These are phyloP conservation scores for Zymoseptoria pseudotritici DNA, from an alignment of 2,329 filamentous ascomycete species.

Conservation along the genomic window DNA sequence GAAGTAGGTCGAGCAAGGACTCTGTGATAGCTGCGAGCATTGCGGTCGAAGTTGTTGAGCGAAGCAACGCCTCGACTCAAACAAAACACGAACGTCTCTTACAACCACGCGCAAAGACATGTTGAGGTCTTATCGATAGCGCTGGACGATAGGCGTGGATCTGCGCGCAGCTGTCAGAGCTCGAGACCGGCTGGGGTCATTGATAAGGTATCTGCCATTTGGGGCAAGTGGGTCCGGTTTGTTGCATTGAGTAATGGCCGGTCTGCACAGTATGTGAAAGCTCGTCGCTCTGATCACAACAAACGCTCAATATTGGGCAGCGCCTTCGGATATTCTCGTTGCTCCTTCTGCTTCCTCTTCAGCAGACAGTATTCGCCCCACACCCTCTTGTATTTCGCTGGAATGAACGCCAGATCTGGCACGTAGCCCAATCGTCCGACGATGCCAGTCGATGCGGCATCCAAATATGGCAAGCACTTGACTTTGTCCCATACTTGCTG, in stretches of 20 bases:
- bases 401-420: slow-evolving; percentile 63
- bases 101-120: no score
- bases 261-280: neutral
- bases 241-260: neutral
- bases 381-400: slow-evolving; percentile 60
- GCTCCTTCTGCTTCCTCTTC: slow-evolving; percentile 37
- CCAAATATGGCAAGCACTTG: slow-evolving; percentile 71
- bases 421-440: slow-evolving; percentile 75
- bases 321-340: slow-evolving; percentile 1
- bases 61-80: no score
- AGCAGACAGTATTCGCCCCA: slow-evolving; percentile 90
- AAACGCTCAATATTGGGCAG: slow-evolving; percentile 14
- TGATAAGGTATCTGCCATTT: neutral
- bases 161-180: neutral
- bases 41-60: no score
- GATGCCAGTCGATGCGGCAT: slow-evolving; percentile 64
- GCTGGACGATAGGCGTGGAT: neutral
- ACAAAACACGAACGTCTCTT: no score
- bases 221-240: neutral
- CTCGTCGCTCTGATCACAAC: slow-evolving; percentile 1
- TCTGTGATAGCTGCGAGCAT: no score
- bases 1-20: no score
- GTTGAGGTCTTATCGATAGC: neutral
- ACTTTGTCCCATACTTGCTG: slow-evolving; percentile 68
- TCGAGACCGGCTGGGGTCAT: neutral